Base-by-base conservation (phyloP, 2,329 filamentous ascomycete species). In the Fusarium piperis region DNA sequence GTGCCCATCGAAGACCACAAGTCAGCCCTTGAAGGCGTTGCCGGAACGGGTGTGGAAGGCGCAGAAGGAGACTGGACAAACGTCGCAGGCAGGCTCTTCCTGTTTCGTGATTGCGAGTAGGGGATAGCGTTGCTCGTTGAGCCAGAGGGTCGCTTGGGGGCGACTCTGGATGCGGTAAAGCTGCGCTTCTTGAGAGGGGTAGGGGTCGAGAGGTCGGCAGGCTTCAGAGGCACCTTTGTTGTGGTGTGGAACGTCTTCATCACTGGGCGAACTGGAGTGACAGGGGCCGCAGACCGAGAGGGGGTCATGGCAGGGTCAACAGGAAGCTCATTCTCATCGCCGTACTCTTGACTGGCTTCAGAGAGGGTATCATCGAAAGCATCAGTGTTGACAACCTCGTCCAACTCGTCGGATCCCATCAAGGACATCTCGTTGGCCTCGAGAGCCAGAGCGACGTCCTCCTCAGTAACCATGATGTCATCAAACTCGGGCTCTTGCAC, bases 161-260 rank as follows among this genome's bases (percentile, higher is more conserved):
- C 82, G 18, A 86, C 78, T 35, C 85, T 84, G 0, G 87, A 86
- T 20, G 82, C 84, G 62, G 86, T 89, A 68, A 85, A 83, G 72
- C 87, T 85, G 33, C 85, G 85, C 71, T 84, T 85, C 77, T 86
- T 88, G 51, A 81, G 72, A 67, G 85, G 79, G 63, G 83, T 81
- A 35, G 87, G 81, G 59, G 88, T 82, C 75, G 87, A 81, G 77
- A 92, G 81, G 75, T 89, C 91, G 26, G 90, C 90, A 4, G 90
- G 85, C 79, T 93, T 94, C 41, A 95, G 82, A 2, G 93, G 92
- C 6, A 95, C 89, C 81, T 94, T 95, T 28, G 91, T 93, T 0
- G 93, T 90, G 0, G 93, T 95, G 79, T 93, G 89, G 69, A 92
- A 88, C 3, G 77, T 73, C 62, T 85, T 84, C n/a, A 80, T 82